A percentile compares a stretch with the other conserved stretches of the same genome.
Evolutionary conservation across 176 grass and related monocot genomes (phyloP).

Genomic region (Ensete glaucum): DNA sequence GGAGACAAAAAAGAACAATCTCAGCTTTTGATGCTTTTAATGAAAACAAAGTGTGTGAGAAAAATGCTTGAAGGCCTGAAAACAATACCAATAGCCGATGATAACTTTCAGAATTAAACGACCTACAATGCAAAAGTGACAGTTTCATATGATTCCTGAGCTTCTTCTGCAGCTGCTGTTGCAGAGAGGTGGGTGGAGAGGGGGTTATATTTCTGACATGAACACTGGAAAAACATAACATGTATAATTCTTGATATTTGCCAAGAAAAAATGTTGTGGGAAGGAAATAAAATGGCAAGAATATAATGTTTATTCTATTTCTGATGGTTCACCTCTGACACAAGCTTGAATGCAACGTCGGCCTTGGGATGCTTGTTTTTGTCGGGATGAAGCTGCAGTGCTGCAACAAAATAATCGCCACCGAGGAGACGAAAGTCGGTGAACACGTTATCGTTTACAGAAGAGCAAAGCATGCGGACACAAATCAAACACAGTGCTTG

Average conservation of each 20-base stretch:
- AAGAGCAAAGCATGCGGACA: too few relatives aligned
- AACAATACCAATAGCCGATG: too few relatives aligned
- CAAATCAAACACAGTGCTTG: too few relatives aligned
- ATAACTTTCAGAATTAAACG: too few relatives aligned
- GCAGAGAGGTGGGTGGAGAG: too few relatives aligned
- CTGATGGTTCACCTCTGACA: constrained; percentile 53
- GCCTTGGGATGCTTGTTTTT: constrained; percentile 86
- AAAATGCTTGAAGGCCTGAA: too few relatives aligned
- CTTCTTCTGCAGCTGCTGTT: too few relatives aligned
- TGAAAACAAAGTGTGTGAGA: background rate
- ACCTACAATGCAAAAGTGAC: too few relatives aligned
- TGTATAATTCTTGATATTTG: background rate
- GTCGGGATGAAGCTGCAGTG: constrained; percentile 89
- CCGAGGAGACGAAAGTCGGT: background rate
- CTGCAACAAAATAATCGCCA: constrained; percentile 25
- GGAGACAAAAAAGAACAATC: background rate
- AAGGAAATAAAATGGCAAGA: background rate
- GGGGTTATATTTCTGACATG: too few relatives aligned
- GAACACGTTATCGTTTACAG: too few relatives aligned
- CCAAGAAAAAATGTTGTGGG: background rate
- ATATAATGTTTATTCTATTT: background rate
- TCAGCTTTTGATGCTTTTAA: background rate
- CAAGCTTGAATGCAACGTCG: constrained; percentile 78
- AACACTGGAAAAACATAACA: background rate
- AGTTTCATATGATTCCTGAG: too few relatives aligned